Conservation (phyloP, 2,329 filamentous ascomycete genomes). For the Sphaerulina musiva region DNA sequence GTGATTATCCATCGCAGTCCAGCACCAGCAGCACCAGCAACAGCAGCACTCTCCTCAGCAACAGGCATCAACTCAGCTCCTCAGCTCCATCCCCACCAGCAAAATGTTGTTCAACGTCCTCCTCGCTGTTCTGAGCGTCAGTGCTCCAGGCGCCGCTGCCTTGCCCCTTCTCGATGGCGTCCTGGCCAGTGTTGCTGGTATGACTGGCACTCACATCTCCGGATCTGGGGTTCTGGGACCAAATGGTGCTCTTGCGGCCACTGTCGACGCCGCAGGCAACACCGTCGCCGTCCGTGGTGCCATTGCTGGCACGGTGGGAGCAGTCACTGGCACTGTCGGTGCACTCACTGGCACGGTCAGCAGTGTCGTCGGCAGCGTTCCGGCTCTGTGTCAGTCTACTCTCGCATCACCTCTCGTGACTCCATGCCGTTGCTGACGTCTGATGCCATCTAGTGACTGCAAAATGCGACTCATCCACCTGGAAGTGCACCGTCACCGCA, state of each 20-base stretch:
- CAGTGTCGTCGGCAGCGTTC: constrained; percentile 3
- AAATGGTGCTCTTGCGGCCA: neutral
- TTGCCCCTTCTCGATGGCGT: constrained; percentile 3
- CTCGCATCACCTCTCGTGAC: neutral
- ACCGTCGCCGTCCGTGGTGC: neutral
- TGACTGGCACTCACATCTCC: constrained; percentile 1
- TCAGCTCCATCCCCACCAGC: neutral
- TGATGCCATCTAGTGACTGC: neutral
- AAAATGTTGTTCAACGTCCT: constrained; percentile 1
- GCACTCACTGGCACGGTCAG: constrained; percentile 6
- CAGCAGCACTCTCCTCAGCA: neutral
- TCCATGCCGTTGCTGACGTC: neutral
- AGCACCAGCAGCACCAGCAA: neutral
- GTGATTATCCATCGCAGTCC: neutral
- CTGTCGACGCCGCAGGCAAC: too few relatives aligned
- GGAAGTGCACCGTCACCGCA: constrained; percentile 13
- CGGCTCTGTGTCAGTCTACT: neutral
- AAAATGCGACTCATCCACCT: constrained; percentile 4
- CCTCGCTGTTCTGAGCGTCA: neutral
- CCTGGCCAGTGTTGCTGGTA: neutral
- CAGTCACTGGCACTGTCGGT: neutral
- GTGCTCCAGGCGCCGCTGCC: neutral
- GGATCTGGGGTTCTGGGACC: neutral
- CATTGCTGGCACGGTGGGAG: neutral
- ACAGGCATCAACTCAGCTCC: neutral